Conservation (phyloP, 2,329 filamentous ascomycete genomes). For the Grosmannia huntii region DNA sequence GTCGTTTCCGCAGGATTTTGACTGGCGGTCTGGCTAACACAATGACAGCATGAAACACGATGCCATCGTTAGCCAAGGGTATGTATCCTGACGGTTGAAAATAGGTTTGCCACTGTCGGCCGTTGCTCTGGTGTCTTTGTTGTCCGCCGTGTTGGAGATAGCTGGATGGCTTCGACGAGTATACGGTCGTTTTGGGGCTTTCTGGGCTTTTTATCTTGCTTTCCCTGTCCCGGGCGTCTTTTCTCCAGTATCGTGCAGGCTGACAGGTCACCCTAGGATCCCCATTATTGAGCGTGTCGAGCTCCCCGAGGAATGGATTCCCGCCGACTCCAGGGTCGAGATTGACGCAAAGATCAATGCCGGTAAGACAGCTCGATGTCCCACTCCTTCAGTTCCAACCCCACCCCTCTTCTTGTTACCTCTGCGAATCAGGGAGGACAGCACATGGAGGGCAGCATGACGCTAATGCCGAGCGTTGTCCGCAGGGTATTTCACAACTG, state of each 20-base stretch:
- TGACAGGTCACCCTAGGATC: slow-evolving; percentile 35
- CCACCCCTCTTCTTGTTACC: neutral
- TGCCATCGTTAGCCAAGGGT: slow-evolving; percentile 74
- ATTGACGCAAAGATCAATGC: slow-evolving; percentile 98
- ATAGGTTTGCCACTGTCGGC: too few species aligned
- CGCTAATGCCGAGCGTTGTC: neutral
- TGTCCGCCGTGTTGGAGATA: too few species aligned
- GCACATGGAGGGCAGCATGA: neutral
- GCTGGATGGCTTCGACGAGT: too few species aligned
- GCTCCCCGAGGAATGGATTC: slow-evolving; percentile 87
- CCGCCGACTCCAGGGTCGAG: slow-evolving; percentile 89
- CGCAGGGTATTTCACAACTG: slow-evolving; percentile 64
- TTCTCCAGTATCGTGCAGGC: neutral
- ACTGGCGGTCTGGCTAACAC: slow-evolving; percentile 1
- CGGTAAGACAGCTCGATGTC: slow-evolving; percentile 40
- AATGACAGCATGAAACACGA: slow-evolving; percentile 73
- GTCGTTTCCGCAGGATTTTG: neutral
- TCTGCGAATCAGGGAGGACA: neutral
- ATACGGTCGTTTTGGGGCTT: too few species aligned
- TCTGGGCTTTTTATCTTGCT: too few species aligned
- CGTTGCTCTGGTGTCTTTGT: neutral
- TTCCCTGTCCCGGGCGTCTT: neutral
- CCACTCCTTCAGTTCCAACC: neutral
- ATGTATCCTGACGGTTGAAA: slow-evolving; percentile 15
- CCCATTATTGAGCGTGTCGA: slow-evolving; percentile 84